Conservation (phyloP, 768 basidiomycete genomes). For the Favolaschia claudopus region DNA sequence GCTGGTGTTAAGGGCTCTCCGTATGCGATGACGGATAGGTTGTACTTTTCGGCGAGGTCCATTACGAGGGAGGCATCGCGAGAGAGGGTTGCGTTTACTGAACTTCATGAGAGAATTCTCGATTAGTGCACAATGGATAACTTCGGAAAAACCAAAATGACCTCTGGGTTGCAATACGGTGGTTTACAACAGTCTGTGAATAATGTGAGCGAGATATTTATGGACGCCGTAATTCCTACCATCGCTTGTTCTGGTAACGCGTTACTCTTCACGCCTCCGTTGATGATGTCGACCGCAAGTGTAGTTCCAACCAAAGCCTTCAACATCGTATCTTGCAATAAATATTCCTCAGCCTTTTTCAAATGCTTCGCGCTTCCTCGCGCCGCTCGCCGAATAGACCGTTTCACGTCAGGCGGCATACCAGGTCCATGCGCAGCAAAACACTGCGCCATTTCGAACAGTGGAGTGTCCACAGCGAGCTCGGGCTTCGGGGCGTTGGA, state of each 20-base stretch:
- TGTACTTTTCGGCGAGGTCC: slow-evolving; percentile 41
- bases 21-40: slow-evolving; percentile 50
- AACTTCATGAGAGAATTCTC: slow-evolving; percentile 36
- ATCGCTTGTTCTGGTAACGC: slow-evolving; percentile 61
- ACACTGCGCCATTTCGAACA: slow-evolving; percentile 50
- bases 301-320: slow-evolving; percentile 53
- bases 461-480: slow-evolving; percentile 42
- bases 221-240: background rate
- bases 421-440: slow-evolving; percentile 54
- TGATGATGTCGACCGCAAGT: slow-evolving; percentile 60
- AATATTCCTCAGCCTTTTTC: slow-evolving; percentile 45
- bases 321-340: slow-evolving; percentile 30
- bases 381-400: slow-evolving; percentile 41
- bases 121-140: background rate
- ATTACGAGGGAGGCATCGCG: slow-evolving; percentile 39
- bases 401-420: slow-evolving; percentile 42
- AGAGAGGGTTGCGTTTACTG: slow-evolving; percentile 36
- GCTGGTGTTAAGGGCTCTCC: slow-evolving; percentile 32
- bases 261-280: slow-evolving; percentile 53
- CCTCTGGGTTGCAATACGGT: slow-evolving; percentile 56
- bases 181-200: slow-evolving; percentile 50
- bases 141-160: slow-evolving; percentile 5
- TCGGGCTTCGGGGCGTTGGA: slow-evolving; percentile 47
- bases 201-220: background rate
- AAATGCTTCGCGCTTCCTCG: slow-evolving; percentile 49